Conservation (phyloP, 768 basidiomycete genomes). For the Boletus fagicola region DNA sequence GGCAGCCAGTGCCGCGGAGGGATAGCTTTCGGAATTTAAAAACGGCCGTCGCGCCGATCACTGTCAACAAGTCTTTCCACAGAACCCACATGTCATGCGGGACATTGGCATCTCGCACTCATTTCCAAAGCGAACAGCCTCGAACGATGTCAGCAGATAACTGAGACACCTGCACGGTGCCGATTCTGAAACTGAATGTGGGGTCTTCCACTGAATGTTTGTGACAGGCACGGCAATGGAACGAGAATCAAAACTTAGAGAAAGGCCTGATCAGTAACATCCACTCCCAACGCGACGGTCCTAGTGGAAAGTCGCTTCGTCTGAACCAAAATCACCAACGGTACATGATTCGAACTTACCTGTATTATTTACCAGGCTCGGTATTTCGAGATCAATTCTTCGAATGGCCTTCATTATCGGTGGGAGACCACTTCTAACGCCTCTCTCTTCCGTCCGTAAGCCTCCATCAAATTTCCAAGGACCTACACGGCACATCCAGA, state of each 20-base stretch:
- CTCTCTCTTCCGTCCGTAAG: background rate
- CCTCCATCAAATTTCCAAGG: background rate
- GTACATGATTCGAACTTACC: too few species aligned
- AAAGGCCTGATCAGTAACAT: too few species aligned
- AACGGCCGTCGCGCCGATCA: background rate
- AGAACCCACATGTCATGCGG: background rate
- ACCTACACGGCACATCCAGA: background rate
- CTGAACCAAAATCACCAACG: too few species aligned
- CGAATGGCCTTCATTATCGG: too few species aligned
- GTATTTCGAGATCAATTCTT: too few species aligned
- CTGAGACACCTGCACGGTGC: background rate
- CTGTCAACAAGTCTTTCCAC: background rate
- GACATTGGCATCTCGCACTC: background rate
- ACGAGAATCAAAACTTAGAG: too few species aligned
- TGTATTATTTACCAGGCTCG: too few species aligned
- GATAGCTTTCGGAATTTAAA: background rate
- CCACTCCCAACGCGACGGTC: too few species aligned
- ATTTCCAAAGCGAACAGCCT: background rate
- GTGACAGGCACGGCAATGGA: too few species aligned
- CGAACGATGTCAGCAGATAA: background rate
- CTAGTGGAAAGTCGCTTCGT: too few species aligned
- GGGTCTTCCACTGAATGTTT: background rate
- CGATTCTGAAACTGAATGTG: background rate
- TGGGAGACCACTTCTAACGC: too few species aligned
- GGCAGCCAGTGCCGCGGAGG: background rate